These are phyloP conservation scores for Wickerhamomyces pijperi DNA, from an alignment of 805 yeast genomes.

Conservation along the genomic window DNA sequence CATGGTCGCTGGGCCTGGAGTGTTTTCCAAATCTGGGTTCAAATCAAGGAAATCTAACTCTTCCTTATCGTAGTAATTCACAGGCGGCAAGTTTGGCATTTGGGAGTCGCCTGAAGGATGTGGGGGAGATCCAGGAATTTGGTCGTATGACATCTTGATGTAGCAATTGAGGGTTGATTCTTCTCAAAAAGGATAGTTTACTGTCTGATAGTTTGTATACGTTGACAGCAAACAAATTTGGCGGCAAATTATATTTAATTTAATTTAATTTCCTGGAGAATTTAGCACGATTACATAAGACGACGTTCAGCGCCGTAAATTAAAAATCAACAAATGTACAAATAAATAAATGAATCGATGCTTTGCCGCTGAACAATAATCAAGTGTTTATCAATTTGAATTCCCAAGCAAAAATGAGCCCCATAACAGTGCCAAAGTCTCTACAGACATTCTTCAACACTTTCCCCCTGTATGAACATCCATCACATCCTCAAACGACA, in stretches of 20 bases:
- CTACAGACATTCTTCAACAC: slow-evolving; percentile 34
- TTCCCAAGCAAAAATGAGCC: too few species aligned
- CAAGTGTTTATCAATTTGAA: too few species aligned
- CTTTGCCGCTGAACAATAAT: too few species aligned
- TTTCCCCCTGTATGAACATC: slow-evolving; percentile 38
- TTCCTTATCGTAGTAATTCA: slow-evolving; percentile 4
- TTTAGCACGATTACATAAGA: too few species aligned
- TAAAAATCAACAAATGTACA: too few species aligned
- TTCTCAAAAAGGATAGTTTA: not conserved
- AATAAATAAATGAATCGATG: too few species aligned
- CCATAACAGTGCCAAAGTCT: slow-evolving; percentile 25
- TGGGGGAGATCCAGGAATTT: slow-evolving; percentile 12
- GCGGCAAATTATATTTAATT: too few species aligned
- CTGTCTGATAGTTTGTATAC: too few species aligned
- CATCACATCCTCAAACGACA: slow-evolving; percentile 23
- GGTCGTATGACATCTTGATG: not conserved
- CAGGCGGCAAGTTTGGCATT: slow-evolving; percentile 4
- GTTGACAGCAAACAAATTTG: too few species aligned
- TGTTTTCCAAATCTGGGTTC: slow-evolving; percentile 13
- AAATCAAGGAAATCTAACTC: slow-evolving; percentile 16
- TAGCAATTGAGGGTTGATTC: not conserved
- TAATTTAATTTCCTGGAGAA: not conserved
- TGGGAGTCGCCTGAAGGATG: slow-evolving; percentile 16
- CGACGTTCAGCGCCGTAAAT: too few species aligned
- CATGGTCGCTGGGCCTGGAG: not conserved